Conservation (phyloP, 176 grass and related monocot species). For the Hordeum marinum region DNA sequence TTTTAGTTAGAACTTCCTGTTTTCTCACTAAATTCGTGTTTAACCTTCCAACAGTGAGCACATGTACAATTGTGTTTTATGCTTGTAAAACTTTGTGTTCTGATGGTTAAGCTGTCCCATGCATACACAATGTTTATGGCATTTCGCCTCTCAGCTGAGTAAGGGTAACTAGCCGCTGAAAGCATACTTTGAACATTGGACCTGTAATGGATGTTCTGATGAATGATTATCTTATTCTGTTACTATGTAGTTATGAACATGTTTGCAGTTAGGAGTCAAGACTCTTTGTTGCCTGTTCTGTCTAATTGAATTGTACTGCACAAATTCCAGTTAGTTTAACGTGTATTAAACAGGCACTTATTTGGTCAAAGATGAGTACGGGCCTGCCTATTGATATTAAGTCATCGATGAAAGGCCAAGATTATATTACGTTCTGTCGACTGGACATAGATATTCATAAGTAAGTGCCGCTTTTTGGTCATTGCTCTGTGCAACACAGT, state of each 20-base stretch:
- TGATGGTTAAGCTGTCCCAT: slow-evolving; percentile 13
- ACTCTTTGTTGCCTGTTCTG: slow-evolving; percentile 3
- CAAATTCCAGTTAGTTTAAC: neutral
- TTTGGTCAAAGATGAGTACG: slow-evolving; percentile 99
- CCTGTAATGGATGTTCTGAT: neutral
- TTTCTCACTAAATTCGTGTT: slow-evolving; percentile 4
- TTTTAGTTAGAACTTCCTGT: neutral
- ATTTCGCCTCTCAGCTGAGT: neutral
- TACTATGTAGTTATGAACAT: neutral
- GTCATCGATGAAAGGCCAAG: slow-evolving; percentile 83
- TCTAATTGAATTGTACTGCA: neutral
- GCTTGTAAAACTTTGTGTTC: neutral
- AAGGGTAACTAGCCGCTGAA: neutral
- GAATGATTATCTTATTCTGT: neutral
- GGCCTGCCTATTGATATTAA: slow-evolving; percentile 95
- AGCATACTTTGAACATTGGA: neutral
- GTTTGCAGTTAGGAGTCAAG: neutral
- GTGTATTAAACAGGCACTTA: slow-evolving; percentile 78
- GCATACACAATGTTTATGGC: neutral
- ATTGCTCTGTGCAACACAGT: neutral
- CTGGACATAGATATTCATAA: slow-evolving; percentile 97
- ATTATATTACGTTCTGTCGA: slow-evolving; percentile 73
- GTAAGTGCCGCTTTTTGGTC: slow-evolving; percentile 38
- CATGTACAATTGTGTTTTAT: neutral
- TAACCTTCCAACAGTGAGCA: neutral